Conservation (phyloP, 2,329 filamentous ascomycete species). For the Trichophaea hybrida region DNA sequence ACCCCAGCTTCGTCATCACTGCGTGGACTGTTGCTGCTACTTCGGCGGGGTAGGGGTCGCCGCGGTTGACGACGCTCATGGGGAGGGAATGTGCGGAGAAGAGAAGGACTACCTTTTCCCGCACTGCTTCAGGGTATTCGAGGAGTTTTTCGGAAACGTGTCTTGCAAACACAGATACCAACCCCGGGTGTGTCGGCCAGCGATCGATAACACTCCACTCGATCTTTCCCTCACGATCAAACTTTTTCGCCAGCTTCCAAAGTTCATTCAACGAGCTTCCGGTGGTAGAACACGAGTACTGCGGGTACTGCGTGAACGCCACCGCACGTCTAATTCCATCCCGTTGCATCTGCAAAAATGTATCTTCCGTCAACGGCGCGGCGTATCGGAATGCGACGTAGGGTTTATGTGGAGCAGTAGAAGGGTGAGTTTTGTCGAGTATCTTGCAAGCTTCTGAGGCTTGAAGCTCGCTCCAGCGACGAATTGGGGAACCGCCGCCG, state of each 20-base stretch:
- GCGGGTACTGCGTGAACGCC: slow-evolving; percentile 94
- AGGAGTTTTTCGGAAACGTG: slow-evolving; percentile 78
- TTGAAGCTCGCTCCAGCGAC: slow-evolving; percentile 95
- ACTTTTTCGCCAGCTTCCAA: slow-evolving; percentile 78
- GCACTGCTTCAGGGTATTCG: slow-evolving; percentile 67
- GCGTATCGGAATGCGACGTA: slow-evolving; percentile 97
- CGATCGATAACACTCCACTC: slow-evolving; percentile 96
- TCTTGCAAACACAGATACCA: slow-evolving; percentile 81
- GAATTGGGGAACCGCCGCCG: slow-evolving; percentile 92
- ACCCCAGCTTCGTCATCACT: slow-evolving; percentile 82
- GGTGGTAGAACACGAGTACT: slow-evolving; percentile 96
- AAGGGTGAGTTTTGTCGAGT: slow-evolving; percentile 74
- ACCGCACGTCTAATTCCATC: slow-evolving; percentile 92
- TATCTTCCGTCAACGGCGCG: slow-evolving; percentile 81
- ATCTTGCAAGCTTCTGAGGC: slow-evolving; percentile 94
- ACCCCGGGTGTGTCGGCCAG: slow-evolving; percentile 81
- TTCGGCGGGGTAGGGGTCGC: slow-evolving; percentile 88
- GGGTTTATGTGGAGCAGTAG: slow-evolving; percentile 90
- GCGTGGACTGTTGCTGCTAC: slow-evolving; percentile 92
- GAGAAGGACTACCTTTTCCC: slow-evolving; percentile 68
- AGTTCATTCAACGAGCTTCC: slow-evolving; percentile 92
- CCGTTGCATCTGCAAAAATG: slow-evolving; percentile 66
- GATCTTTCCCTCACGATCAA: slow-evolving; percentile 54
- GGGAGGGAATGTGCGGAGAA: slow-evolving; percentile 94
- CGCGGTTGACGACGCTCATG: slow-evolving; percentile 93